Conservation (phyloP, 495 filamentous ascomycete species). For the Daldinia bambusicola region DNA sequence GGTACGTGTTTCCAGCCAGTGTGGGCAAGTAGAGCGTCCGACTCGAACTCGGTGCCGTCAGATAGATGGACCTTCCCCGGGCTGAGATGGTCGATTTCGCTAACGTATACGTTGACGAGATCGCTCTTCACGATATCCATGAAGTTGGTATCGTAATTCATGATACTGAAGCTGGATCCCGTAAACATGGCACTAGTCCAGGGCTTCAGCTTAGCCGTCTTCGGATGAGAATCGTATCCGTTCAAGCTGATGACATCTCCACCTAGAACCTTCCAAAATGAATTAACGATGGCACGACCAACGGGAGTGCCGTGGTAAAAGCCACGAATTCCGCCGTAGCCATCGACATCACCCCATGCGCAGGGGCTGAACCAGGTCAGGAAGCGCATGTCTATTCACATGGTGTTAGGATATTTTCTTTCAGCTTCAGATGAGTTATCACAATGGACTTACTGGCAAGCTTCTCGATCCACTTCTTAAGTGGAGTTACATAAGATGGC, state of each 20-base stretch:
- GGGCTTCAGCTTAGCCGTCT: conserved; percentile 68
- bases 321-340: conserved; percentile 47
- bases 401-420: conserved; percentile 15
- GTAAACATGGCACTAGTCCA: conserved; percentile 70
- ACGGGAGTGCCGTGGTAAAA: conserved; percentile 72
- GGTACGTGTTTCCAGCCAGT: conserved; percentile 76
- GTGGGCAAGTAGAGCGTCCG: conserved; percentile 73
- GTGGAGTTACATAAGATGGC: conserved; percentile 56
- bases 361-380: conserved; percentile 52
- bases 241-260: conserved; percentile 66
- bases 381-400: conserved; percentile 41
- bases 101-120: conserved; percentile 68
- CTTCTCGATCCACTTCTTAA: conserved; percentile 61
- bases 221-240: conserved; percentile 65
- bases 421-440: neutral
- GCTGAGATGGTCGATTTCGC: conserved; percentile 67
- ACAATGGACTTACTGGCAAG: conserved; percentile 63
- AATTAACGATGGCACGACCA: conserved; percentile 71
- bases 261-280: conserved; percentile 70
- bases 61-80: conserved; percentile 64
- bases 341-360: conserved; percentile 52
- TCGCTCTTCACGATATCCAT: conserved; percentile 67
- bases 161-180: conserved; percentile 66
- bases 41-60: conserved; percentile 63
- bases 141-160: conserved; percentile 74